Evolutionary conservation across 2,329 filamentous ascomycete species (phyloP).

Genomic region (Aureobasidium subglaciale): DNA sequence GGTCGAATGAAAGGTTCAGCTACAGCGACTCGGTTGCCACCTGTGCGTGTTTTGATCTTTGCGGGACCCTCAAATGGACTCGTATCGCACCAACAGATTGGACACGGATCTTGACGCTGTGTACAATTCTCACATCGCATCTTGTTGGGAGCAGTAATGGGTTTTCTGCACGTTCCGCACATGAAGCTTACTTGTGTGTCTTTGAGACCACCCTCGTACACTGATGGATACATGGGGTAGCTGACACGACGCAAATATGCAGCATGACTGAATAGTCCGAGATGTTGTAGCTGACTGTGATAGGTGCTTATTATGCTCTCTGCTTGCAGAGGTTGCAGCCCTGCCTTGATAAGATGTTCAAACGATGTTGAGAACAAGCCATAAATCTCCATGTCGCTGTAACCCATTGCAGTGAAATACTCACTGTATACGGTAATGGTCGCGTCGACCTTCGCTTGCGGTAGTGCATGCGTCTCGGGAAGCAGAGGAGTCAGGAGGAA

Average conservation of each 20-base stretch:
- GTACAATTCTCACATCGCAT: constrained; percentile 46
- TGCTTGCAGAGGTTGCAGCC: constrained; percentile 44
- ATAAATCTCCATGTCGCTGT: constrained; percentile 33
- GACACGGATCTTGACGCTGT: constrained; percentile 35
- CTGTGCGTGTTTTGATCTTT: constrained; percentile 26
- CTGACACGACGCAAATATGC: constrained; percentile 50
- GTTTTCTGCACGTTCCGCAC: constrained; percentile 51
- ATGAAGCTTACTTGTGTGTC: constrained; percentile 49
- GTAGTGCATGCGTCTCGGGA: constrained; percentile 33
- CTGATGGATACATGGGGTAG: constrained; percentile 48
- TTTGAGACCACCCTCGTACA: constrained; percentile 50
- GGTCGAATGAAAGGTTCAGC: neutral
- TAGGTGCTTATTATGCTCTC: constrained; percentile 51
- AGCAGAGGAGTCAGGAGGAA: constrained; percentile 41
- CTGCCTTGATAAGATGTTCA: constrained; percentile 35
- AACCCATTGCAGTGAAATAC: constrained; percentile 31
- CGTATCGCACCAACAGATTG: constrained; percentile 38
- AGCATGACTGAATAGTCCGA: constrained; percentile 44
- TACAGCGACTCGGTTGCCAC: neutral
- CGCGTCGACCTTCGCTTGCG: constrained; percentile 25
- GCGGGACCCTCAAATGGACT: constrained; percentile 31
- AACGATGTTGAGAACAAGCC: constrained; percentile 35
- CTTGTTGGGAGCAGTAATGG: constrained; percentile 48
- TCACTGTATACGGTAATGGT: constrained; percentile 35
- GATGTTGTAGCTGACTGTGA: constrained; percentile 46